Evolutionary conservation across 495 filamentous ascomycete species (phyloP).

Genomic region (Podospora tetraspora): DNA sequence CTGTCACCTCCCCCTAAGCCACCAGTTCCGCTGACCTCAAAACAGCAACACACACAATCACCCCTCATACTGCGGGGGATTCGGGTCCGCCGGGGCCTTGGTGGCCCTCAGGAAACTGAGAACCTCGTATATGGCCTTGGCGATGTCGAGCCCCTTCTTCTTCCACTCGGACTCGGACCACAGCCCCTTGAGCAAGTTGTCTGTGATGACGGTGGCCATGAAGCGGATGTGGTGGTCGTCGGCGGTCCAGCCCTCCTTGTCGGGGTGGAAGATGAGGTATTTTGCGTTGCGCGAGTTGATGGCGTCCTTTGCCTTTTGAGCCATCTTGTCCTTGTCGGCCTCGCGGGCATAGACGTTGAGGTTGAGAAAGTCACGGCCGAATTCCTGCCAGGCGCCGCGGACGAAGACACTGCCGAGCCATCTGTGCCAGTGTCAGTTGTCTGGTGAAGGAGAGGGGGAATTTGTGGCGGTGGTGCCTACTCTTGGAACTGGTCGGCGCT

Average conservation of each 20-base stretch:
- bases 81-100: not conserved
- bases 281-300: slow-evolving; percentile 20
- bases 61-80: slow-evolving; percentile 22
- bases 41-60: not conserved
- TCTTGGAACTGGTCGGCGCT: slow-evolving; percentile 25
- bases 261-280: slow-evolving; percentile 27
- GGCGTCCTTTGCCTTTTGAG: slow-evolving; percentile 23
- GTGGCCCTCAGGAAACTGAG: slow-evolving; percentile 25
- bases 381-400: slow-evolving; percentile 29
- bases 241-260: slow-evolving; percentile 25
- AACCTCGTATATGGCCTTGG: slow-evolving; percentile 29
- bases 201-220: slow-evolving; percentile 24
- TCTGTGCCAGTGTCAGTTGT: not conserved
- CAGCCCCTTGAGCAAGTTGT: slow-evolving; percentile 25
- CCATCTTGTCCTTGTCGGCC: slow-evolving; percentile 25
- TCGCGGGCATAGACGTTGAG: slow-evolving; percentile 18
- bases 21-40: not conserved
- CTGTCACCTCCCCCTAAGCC: not conserved
- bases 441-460: not conserved
- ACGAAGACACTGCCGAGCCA: slow-evolving; percentile 28
- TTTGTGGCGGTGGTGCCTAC: slow-evolving; percentile 2
- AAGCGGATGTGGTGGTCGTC: slow-evolving; percentile 33
- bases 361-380: slow-evolving; percentile 25
- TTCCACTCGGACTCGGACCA: slow-evolving; percentile 29
- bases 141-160: slow-evolving; percentile 19